phyloP scores from a whole-genome alignment of 768 basidiomycete species.

The Boletus rubescentipes region DNA sequence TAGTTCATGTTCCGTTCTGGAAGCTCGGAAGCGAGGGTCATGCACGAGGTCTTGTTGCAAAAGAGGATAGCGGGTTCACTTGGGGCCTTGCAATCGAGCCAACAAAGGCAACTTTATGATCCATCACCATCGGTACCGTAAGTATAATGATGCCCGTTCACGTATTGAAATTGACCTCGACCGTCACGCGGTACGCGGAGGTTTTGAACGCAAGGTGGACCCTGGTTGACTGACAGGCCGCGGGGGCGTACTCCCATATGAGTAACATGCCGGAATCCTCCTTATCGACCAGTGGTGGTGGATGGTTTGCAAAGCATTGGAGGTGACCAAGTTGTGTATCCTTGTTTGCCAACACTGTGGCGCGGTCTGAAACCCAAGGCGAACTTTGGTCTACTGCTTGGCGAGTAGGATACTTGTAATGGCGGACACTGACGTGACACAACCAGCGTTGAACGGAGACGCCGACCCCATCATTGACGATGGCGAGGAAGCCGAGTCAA shows the following conservation, averaged over 20 bases:
- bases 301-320: background rate
- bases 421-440: conserved; percentile 53
- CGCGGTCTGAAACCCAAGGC: conserved; percentile 17
- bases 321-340: conserved; percentile 18
- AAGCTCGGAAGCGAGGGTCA: conserved; percentile 25
- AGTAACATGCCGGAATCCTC: background rate
- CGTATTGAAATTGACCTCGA: conserved; percentile 23
- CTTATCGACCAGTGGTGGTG: conserved; percentile 4
- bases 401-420: conserved; percentile 33
- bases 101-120: conserved; percentile 25
- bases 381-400: conserved; percentile 23
- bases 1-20: conserved; percentile 24
- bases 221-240: conserved; percentile 2
- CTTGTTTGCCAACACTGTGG: conserved; percentile 28
- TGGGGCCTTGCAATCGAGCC: conserved; percentile 8
- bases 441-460: conserved; percentile 35
- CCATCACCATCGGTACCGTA: conserved; percentile 32
- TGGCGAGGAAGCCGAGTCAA: conserved; percentile 63
- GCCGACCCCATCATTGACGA: conserved; percentile 44
- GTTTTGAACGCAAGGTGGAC: conserved; percentile 12
- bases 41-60: conserved; percentile 22
- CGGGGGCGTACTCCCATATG: background rate
- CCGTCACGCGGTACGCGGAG: conserved; percentile 23
- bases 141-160: conserved; percentile 31
- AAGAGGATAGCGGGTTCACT: conserved; percentile 10